phyloP scores from a whole-genome alignment of 371 early-diverging fungal species.

The Phascolomyces articulosus region DNA sequence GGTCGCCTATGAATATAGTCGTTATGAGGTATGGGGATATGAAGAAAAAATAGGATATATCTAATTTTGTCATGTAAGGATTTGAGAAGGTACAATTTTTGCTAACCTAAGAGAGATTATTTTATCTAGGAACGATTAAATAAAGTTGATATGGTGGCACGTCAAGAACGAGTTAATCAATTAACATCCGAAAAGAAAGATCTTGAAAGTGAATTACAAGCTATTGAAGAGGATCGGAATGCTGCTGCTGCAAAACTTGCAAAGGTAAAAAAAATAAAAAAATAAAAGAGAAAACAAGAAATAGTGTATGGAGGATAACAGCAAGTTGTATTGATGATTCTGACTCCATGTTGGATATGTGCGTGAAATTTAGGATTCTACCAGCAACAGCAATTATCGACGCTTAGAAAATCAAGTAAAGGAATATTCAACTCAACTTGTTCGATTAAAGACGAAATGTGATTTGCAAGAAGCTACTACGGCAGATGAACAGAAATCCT shows the following conservation, averaged over 20 bases:
- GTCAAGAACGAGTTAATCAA: conserved; percentile 31
- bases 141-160: conserved; percentile 44
- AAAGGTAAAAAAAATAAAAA: background rate
- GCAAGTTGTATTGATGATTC: no score
- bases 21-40: conserved; percentile 47
- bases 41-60: background rate
- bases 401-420: conserved; percentile 73
- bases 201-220: conserved; percentile 50
- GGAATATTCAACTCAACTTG: conserved; percentile 76
- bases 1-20: conserved; percentile 83
- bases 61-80: background rate
- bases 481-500: conserved; percentile 71
- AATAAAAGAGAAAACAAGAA: no score
- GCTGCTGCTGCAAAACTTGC: conserved; percentile 12
- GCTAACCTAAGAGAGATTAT: no score
- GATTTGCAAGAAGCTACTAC: conserved; percentile 76
- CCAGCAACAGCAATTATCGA: conserved; percentile 66
- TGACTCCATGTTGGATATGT: no score
- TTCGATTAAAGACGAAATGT: conserved; percentile 78
- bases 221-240: conserved; percentile 52
- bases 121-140: conserved; percentile 34
- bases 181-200: conserved; percentile 26
- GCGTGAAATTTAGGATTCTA: conserved; percentile 45
- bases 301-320: no score
- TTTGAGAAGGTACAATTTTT: no score